Evolutionary conservation across 2,329 filamentous ascomycete species (phyloP), one percentile per base, ranked within the genome.

Genomic region (Botrytis deweyae): DNA sequence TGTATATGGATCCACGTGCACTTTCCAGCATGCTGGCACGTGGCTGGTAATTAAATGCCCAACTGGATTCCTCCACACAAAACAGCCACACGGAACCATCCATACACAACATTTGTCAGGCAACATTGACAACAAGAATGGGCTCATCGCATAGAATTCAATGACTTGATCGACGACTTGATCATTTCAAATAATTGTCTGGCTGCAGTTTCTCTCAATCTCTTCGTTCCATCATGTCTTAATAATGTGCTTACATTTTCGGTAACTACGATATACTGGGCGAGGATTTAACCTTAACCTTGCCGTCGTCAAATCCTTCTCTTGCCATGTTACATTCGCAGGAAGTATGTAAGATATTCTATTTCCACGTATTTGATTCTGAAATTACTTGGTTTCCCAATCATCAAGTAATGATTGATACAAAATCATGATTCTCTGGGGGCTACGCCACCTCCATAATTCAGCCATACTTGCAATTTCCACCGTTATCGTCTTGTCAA

Each of bases 371-470:
- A 9, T 55, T 29, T 10, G 36, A 20, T 2, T n/a, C 3, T 16
- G 25, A 55, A 18, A n/a, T 18, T n/a, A 7, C n/a, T 55, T 55
- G 14, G 0, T 29, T n/a, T 4, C 29, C 44, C 29, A 38, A 52
- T 67, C n/a, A 16, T n/a, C 18, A 18, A 20, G 14, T 38, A 4
- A 6, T 46, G 29, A 12, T 67, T 18, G 29, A 38, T 52, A 52
- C n/a, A 38, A 18, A 25, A 38, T 38, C 44, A n/a, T n/a, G 16
- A 2, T 10, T 67, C 20, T 67, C 36, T 14, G 46, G 33, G 64
- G 64, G 1, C 64, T 52, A 52, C 33, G 64, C 44, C 64, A 52
- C 64, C 44, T 67, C 64, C 64, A 67, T 52, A 16, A 36, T 52
- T 16, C 44, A 38, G 46, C 44, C 64, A 67, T 67, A 29, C 22